These are phyloP conservation scores for Fusarium penzigii DNA, from an alignment of 2,329 filamentous ascomycete species.

Conservation along the genomic window DNA sequence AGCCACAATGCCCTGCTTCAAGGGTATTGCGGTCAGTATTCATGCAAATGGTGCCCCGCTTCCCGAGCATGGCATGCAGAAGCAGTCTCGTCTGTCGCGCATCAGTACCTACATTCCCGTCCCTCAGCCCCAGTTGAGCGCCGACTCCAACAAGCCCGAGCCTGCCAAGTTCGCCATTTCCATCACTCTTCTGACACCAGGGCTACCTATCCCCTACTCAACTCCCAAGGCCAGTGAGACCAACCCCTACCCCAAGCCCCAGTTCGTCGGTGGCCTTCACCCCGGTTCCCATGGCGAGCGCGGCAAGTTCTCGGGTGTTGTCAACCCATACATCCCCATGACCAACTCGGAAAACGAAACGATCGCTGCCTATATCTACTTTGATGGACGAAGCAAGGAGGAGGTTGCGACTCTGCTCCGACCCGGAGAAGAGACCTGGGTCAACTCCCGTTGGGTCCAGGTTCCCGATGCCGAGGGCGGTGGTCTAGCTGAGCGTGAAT, in stretches of 20 bases:
- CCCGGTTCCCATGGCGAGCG: constrained; percentile 53
- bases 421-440: constrained; percentile 97
- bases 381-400: constrained; percentile 92
- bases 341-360: constrained; percentile 95
- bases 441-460: constrained; percentile 97
- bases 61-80: constrained; percentile 91
- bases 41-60: constrained; percentile 80
- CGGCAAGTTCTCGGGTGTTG: constrained; percentile 51
- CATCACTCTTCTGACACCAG: constrained; percentile 89
- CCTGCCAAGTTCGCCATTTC: constrained; percentile 97
- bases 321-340: constrained; percentile 87
- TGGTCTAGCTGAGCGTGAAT: constrained; percentile 92
- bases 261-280: constrained; percentile 71
- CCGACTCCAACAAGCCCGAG: constrained; percentile 73
- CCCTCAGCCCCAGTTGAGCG: constrained; percentile 73
- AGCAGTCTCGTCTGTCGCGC: constrained; percentile 84
- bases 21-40: constrained; percentile 97
- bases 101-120: constrained; percentile 98
- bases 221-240: constrained; percentile 76
- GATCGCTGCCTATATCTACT: constrained; percentile 98
- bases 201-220: constrained; percentile 88
- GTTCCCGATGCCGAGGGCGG: constrained; percentile 89
- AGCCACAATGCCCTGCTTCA: constrained; percentile 86
- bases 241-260: constrained; percentile 79
- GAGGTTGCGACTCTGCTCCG: constrained; percentile 93